phyloP scores from a whole-genome alignment of 2,329 filamentous ascomycete species.

The Talaromyces sp. region DNA sequence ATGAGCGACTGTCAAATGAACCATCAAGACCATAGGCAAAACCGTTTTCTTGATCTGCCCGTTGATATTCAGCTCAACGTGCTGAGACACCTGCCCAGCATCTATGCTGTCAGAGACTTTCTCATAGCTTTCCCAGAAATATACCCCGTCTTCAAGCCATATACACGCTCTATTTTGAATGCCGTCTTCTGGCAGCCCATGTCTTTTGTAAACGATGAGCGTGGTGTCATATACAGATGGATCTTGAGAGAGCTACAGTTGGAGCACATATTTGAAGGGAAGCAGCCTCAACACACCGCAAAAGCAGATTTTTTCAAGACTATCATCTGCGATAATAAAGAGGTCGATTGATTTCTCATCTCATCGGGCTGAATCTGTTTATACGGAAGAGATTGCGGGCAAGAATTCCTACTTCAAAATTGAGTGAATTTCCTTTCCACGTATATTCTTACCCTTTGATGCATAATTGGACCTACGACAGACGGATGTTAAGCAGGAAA shows the following conservation, averaged over 20 bases:
- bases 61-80: slow-evolving; percentile 6
- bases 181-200: slow-evolving; percentile 9
- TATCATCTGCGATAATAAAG: not conserved
- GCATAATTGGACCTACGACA: not conserved
- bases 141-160: slow-evolving; percentile 1
- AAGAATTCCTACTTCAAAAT: not conserved
- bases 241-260: slow-evolving; percentile 7
- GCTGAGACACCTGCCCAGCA: slow-evolving; percentile 3
- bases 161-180: slow-evolving; percentile 6
- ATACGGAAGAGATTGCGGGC: not conserved
- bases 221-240: slow-evolving; percentile 9
- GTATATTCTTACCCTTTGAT: not conserved
- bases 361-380: not conserved
- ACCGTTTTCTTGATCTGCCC: slow-evolving; percentile 2
- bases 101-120: slow-evolving; percentile 7
- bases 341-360: slow-evolving; percentile 3
- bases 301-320: not conserved
- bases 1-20: not conserved
- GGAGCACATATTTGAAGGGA: not conserved
- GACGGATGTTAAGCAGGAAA: not conserved
- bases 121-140: slow-evolving; percentile 8
- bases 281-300: not conserved
- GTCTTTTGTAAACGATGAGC: not conserved
- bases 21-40: not conserved
- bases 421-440: not conserved